Conservation (phyloP, 2,329 filamentous ascomycete species). For the Myriosclerotinia scirpicola region DNA sequence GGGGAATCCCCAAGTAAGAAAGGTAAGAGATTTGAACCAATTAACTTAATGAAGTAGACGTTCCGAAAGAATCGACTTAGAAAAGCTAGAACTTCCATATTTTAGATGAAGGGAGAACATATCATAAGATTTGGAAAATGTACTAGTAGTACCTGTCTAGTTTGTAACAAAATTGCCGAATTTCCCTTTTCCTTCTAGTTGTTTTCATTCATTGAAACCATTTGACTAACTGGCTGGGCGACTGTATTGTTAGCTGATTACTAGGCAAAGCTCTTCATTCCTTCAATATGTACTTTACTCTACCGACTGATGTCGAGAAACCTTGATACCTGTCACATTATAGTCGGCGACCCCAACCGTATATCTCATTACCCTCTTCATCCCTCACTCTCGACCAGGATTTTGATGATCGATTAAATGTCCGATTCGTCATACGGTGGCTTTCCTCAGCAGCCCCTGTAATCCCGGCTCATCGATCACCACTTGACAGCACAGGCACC, state of each 20-base stretch:
- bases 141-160: background rate
- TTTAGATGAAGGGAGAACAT: constrained; percentile 14
- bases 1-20: constrained; percentile 11
- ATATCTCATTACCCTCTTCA: background rate
- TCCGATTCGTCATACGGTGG: constrained; percentile 15
- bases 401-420: constrained; percentile 12
- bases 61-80: constrained; percentile 7
- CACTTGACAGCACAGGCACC: constrained; percentile 18
- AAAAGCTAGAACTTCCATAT: background rate
- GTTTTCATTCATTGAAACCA: constrained; percentile 2
- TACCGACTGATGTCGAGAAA: constrained; percentile 9
- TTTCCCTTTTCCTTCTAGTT: background rate
- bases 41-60: constrained; percentile 15
- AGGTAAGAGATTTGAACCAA: constrained; percentile 12
- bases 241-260: background rate
- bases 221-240: background rate
- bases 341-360: constrained; percentile 14
- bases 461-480: constrained; percentile 10
- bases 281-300: background rate
- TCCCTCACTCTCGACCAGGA: constrained; percentile 5
- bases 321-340: constrained; percentile 18
- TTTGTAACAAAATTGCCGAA: constrained; percentile 5
- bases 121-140: constrained; percentile 4
- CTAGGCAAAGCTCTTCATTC: background rate
- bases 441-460: constrained; percentile 16